Evolutionary conservation across 495 filamentous ascomycete species (phyloP).

Genomic region (Penicillium longicatenatum): DNA sequence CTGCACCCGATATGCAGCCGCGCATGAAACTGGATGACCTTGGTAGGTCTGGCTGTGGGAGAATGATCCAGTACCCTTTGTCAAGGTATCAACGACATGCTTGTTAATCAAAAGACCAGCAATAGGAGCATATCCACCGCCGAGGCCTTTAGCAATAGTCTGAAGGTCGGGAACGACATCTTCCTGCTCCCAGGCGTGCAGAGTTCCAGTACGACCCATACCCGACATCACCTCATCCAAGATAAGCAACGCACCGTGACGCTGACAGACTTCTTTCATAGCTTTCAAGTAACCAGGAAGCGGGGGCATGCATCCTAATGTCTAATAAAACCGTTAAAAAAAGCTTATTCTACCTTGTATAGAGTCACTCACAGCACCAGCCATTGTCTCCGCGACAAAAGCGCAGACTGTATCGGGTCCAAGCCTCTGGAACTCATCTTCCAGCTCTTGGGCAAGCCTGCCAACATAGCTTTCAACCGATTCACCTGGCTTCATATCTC

Average conservation of each 20-base stretch:
- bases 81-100: constrained; percentile 54
- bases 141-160: constrained; percentile 67
- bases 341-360: constrained; percentile 16
- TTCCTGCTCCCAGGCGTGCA: constrained; percentile 71
- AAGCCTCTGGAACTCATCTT: constrained; percentile 70
- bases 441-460: constrained; percentile 66
- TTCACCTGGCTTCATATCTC: constrained; percentile 50
- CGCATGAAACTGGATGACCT: constrained; percentile 58
- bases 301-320: constrained; percentile 27
- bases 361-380: constrained; percentile 55
- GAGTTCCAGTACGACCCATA: constrained; percentile 69
- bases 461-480: constrained; percentile 54
- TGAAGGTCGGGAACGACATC: constrained; percentile 64
- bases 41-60: constrained; percentile 63
- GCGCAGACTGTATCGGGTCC: constrained; percentile 74
- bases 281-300: constrained; percentile 40
- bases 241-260: constrained; percentile 54
- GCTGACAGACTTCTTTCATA: constrained; percentile 40
- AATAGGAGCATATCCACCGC: constrained; percentile 65
- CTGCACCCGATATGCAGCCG: constrained; percentile 58
- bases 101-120: constrained; percentile 59
- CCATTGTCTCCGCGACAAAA: constrained; percentile 73
- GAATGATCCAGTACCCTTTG: constrained; percentile 57
- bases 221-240: constrained; percentile 82
- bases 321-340: not conserved